Percentiles rank a stretch among this genome's conserved stretches.
Conservation (phyloP, 495 filamentous ascomycete genomes). For the Aspergillus campestris region DNA sequence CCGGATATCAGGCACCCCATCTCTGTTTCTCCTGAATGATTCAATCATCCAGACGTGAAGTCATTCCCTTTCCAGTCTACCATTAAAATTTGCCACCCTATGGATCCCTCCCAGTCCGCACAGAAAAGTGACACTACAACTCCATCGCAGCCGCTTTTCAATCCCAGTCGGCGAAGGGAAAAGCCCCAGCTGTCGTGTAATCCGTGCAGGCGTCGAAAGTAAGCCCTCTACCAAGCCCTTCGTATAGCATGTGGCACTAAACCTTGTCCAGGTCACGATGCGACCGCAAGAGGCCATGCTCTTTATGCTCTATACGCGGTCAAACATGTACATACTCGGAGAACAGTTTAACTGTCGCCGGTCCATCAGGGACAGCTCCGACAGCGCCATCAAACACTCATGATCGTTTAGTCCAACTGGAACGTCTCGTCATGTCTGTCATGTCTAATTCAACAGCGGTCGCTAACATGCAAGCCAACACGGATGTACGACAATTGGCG, state of each 20-base stretch:
- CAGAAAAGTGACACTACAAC: neutral
- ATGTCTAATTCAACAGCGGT: conserved; percentile 13
- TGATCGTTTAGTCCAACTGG: conserved; percentile 16
- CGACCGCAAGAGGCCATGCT: conserved; percentile 16
- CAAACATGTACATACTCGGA: conserved; percentile 14
- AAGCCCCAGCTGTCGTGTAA: conserved; percentile 30
- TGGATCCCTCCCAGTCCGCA: neutral
- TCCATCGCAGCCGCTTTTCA: neutral
- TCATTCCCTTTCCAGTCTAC: neutral
- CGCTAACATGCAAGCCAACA: neutral
- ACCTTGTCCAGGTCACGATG: conserved; percentile 10
- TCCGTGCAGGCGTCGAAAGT: conserved; percentile 16
- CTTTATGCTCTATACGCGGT: conserved; percentile 11
- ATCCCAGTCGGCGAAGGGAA: conserved; percentile 12
- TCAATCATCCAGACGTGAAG: too few relatives aligned
- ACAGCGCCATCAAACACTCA: conserved; percentile 3
- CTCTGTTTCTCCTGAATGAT: too few relatives aligned
- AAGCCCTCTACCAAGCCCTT: neutral
- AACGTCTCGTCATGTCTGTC: conserved; percentile 15
- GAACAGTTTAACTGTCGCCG: neutral
- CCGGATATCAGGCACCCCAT: too few relatives aligned
- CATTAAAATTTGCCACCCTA: neutral
- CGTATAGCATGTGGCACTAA: neutral
- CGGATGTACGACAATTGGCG: neutral
- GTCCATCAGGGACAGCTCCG: conserved; percentile 1